These are phyloP conservation scores for Endocarpon pusillum DNA, from an alignment of 495 filamentous ascomycete species.

Conservation along the genomic window DNA sequence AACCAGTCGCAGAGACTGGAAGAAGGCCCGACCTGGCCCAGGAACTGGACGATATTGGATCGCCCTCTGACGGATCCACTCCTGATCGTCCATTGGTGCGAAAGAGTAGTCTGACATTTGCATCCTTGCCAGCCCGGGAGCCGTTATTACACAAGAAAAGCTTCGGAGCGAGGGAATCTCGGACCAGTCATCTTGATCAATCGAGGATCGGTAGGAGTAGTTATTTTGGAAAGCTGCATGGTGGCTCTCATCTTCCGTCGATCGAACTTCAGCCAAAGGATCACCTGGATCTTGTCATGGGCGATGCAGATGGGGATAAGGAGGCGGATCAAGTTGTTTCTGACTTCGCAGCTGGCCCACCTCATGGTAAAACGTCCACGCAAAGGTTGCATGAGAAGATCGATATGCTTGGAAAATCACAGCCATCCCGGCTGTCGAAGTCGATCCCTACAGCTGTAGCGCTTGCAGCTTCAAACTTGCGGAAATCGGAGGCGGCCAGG, in stretches of 20 bases:
- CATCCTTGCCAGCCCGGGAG: conserved; percentile 79
- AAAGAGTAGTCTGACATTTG: conserved; percentile 88
- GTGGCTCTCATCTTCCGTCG: conserved; percentile 19
- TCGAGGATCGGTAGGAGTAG: conserved; percentile 24
- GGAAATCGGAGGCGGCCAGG: no score
- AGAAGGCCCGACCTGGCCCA: conserved; percentile 3
- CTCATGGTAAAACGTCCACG: conserved; percentile 79
- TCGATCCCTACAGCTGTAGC: no score
- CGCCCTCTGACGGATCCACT: conserved; percentile 44
- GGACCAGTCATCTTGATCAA: conserved; percentile 60
- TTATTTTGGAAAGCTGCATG: conserved; percentile 38
- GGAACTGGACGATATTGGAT: conserved; percentile 34
- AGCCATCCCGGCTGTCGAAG: conserved; percentile 52
- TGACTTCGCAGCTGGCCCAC: conserved; percentile 25
- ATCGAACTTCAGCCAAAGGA: conserved; percentile 4
- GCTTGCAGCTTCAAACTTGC: no score
- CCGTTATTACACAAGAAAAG: conserved; percentile 65
- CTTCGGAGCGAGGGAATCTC: conserved; percentile 52
- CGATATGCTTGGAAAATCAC: conserved; percentile 73
- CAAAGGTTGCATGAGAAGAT: conserved; percentile 85
- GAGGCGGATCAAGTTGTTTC: no score
- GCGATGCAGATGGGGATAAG: conserved; percentile 16
- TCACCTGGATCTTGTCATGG: conserved; percentile 1
- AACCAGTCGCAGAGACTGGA: conserved; percentile 8
- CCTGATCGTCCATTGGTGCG: conserved; percentile 49